Evolutionary conservation across 2,329 filamentous ascomycete species (phyloP).

Genomic region (Zymoseptoria passerinii): DNA sequence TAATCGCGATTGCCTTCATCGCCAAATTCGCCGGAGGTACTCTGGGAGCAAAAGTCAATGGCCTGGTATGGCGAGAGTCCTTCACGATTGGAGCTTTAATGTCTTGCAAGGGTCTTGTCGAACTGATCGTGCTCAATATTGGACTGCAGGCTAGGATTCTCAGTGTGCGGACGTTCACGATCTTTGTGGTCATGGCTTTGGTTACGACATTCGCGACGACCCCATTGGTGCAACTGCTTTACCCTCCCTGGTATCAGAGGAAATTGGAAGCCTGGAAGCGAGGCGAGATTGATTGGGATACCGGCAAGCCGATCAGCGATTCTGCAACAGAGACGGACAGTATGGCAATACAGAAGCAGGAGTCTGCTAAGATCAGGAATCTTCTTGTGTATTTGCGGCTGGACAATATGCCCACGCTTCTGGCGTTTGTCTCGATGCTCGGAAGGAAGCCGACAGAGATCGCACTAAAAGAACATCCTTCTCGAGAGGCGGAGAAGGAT

Average conservation of each 20-base stretch:
- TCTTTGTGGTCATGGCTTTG: slow-evolving; percentile 90
- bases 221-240: slow-evolving; percentile 63
- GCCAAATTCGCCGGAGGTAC: slow-evolving; percentile 81
- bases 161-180: slow-evolving; percentile 74
- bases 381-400: slow-evolving; percentile 75
- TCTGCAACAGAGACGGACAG: slow-evolving; percentile 24
- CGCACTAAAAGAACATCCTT: slow-evolving; percentile 33
- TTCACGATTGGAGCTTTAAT: slow-evolving; percentile 82
- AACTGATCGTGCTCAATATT: slow-evolving; percentile 87
- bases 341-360: slow-evolving; percentile 42
- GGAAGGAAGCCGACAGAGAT: slow-evolving; percentile 45
- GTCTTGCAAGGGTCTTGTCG: slow-evolving; percentile 94
- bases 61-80: slow-evolving; percentile 82
- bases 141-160: slow-evolving; percentile 76
- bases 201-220: slow-evolving; percentile 80
- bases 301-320: slow-evolving; percentile 41
- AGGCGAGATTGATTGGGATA: slow-evolving; percentile 87
- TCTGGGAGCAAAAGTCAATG: slow-evolving; percentile 64
- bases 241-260: slow-evolving; percentile 68
- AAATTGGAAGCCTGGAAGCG: slow-evolving; percentile 67
- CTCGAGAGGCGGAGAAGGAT: slow-evolving; percentile 7
- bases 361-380: slow-evolving; percentile 48
- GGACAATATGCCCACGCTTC: slow-evolving; percentile 73
- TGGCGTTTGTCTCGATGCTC: slow-evolving; percentile 74
- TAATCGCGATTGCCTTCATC: slow-evolving; percentile 71